A percentile compares a stretch with the other conserved stretches of the same genome.
phyloP scores from a whole-genome alignment of 805 yeast genomes.

The Yarrowia sp. region DNA sequence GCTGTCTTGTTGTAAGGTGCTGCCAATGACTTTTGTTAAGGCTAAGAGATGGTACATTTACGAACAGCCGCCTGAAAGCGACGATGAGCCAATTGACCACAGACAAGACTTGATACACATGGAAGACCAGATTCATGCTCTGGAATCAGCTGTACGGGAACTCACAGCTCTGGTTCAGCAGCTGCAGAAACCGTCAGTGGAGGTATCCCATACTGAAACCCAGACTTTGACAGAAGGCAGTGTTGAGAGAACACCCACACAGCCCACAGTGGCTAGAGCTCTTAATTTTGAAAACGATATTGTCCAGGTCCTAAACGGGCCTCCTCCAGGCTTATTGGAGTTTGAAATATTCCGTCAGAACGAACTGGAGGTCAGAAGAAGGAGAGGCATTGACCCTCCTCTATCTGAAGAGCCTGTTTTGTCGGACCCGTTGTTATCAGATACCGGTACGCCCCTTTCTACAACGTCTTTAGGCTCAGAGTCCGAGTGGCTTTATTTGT shows the following conservation, averaged over 20 bases:
- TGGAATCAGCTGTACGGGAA: neutral
- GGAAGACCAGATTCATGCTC: neutral
- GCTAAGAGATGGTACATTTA: constrained; percentile 10
- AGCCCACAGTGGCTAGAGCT: too few relatives aligned
- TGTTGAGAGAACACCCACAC: too few relatives aligned
- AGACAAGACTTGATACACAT: neutral
- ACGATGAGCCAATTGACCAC: neutral
- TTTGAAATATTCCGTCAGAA: neutral
- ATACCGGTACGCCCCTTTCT: too few relatives aligned
- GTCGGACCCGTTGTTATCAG: neutral
- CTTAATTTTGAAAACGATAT: too few relatives aligned
- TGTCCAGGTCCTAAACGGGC: too few relatives aligned
- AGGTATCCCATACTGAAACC: neutral
- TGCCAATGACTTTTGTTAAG: neutral
- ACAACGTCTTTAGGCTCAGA: neutral
- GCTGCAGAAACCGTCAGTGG: neutral
- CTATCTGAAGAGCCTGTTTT: neutral
- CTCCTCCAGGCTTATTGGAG: neutral
- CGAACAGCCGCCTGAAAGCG: neutral
- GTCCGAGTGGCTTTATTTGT: neutral
- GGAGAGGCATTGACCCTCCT: neutral
- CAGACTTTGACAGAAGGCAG: neutral
- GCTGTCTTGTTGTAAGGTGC: neutral
- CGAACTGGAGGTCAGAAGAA: too few relatives aligned
- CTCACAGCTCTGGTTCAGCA: neutral